Evolutionary conservation across 1,139 yeast species (phyloP).

Genomic region (Hanseniaspora sp.): DNA sequence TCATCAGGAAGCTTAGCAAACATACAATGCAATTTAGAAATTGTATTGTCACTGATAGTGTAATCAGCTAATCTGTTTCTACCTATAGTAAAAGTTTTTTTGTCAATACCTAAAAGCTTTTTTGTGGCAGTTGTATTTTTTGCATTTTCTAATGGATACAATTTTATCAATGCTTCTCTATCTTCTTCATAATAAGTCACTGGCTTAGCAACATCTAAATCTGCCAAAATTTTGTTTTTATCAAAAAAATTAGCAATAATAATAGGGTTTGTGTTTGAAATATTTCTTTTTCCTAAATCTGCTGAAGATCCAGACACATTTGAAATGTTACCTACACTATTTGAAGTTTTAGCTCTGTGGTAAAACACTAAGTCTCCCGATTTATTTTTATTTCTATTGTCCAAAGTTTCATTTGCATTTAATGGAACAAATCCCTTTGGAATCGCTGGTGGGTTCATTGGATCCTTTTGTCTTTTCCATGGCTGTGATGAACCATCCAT

Average conservation of each 20-base stretch:
- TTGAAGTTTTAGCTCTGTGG: neutral
- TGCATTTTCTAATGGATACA: neutral
- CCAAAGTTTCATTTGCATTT: neutral
- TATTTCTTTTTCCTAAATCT: neutral
- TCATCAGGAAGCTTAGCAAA: conserved; percentile 53
- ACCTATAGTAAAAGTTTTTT: conserved; percentile 43
- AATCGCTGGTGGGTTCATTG: conserved; percentile 5
- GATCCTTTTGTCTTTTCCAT: conserved; percentile 18
- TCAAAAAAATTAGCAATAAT: neutral
- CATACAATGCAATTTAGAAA: conserved; percentile 76
- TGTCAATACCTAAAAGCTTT: neutral
- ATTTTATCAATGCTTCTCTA: neutral
- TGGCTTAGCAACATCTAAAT: neutral
- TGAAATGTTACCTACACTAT: neutral
- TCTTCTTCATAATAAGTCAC: neutral
- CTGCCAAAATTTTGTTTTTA: neutral
- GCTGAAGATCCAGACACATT: neutral
- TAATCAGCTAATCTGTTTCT: conserved; percentile 51
- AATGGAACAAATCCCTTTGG: conserved; percentile 5
- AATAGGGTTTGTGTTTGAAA: neutral
- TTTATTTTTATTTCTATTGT: neutral
- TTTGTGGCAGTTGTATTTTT: neutral
- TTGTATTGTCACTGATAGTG: conserved; percentile 55
- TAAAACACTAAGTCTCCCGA: neutral
- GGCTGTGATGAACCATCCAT: conserved; percentile 32